Evolutionary conservation across 441 rosid species (phyloP), one percentile per base, ranked within the genome.

Genomic region (Jatropha multifida): DNA sequence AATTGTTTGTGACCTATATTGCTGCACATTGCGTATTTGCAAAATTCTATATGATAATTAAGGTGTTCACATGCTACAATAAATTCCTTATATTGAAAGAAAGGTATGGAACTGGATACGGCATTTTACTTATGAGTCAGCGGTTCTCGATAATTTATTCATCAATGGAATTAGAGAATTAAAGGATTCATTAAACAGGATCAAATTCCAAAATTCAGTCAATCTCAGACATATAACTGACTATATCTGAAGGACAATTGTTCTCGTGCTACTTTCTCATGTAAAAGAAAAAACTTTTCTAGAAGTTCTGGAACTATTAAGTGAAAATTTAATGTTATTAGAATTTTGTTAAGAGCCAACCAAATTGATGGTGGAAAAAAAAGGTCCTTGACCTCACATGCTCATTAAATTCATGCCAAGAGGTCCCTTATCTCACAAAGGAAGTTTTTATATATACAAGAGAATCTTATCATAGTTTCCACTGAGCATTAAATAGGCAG

Each of bases 261-360:
- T 72, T 27, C 27, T 54, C 44, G 32, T 74, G 23, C 11, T 27
- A 46, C 26, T 46, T 72, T 27, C 67, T 58, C 67, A 20, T 7
- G 44, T 58, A 44, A 46, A 42, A 41, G 5, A 41, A 23, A 10
- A 52, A 51, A 73, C 17, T 51, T 49, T 42, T 52, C 71, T 18
- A 56, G 8, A 69, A 69, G 17, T 40, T 42, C 23, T n/a, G 26
- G 42, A 42, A 44, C 55, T 41, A 42, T 49, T 23, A 14, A 55
- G 55, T 37, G 20, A 72, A 62, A 27, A 42, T 46, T 44, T 61
- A 60, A 11, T 59, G 41, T 20, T 41, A 58, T 23, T 9, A 20
- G 11, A 12, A 71, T 18, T 71, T 26, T 70, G 65, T 71, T 42
- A 18, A 66, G 32, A 66, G 52, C 26, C 72, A 52, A 27, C 61